These are phyloP conservation scores for Scytalidium sp. DNA, from an alignment of 2,329 filamentous ascomycete species.

Conservation along the genomic window DNA sequence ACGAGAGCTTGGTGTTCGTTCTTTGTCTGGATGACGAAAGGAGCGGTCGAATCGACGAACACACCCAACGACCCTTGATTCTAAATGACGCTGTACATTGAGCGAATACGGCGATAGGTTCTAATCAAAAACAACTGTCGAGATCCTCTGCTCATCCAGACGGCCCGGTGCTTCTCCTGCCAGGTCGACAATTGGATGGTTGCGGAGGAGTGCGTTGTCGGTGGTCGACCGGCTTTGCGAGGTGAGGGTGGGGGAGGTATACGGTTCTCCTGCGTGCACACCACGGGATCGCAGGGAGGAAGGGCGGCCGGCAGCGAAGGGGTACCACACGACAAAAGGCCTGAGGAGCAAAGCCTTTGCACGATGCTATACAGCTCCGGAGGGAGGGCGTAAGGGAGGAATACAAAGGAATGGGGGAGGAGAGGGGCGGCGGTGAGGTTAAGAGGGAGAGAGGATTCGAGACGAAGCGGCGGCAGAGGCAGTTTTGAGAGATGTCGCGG, in stretches of 20 bases:
- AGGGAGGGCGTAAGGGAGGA: constrained; percentile 6
- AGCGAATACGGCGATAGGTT: not conserved
- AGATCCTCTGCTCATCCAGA: not conserved
- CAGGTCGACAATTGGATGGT: too few species aligned
- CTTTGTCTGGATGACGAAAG: not conserved
- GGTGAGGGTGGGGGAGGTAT: not conserved
- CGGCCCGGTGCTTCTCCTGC: too few species aligned
- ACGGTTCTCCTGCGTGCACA: not conserved
- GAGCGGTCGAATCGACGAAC: not conserved
- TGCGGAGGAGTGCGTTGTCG: too few species aligned
- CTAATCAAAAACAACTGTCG: not conserved
- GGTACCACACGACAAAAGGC: constrained; percentile 20
- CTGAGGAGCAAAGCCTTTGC: constrained; percentile 18
- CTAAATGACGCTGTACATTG: not conserved
- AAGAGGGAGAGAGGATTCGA: constrained; percentile 1
- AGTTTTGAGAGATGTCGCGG: constrained; percentile 5
- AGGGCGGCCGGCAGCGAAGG: not conserved
- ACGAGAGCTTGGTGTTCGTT: not conserved
- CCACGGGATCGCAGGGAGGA: too few species aligned
- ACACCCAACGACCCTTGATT: not conserved
- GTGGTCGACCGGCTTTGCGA: too few species aligned
- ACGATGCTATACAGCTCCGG: constrained; percentile 12
- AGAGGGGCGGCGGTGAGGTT: constrained; percentile 3
- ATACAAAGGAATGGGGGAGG: constrained; percentile 7
- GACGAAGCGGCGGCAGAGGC: constrained; percentile 6